Evolutionary conservation across 1,284 basidiomycete species (phyloP), one percentile per base, ranked within the genome.

Genomic region (Porogramme epimiltina): DNA sequence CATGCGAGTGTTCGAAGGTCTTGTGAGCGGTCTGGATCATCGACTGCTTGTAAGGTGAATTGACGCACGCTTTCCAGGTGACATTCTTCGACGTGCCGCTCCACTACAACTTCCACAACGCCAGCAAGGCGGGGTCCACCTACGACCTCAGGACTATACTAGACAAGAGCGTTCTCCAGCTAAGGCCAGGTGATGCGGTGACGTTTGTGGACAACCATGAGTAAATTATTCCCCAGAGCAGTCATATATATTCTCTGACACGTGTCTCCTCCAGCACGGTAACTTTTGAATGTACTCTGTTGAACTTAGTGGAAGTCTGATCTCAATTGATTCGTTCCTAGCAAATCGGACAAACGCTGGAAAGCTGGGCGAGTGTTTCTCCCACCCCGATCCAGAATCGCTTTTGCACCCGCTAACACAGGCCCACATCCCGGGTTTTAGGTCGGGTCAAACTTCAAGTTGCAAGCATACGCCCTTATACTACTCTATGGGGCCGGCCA

Each of bases 181-280:
- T 67, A 10, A 78, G 79, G 54, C 88, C 89, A 2, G 70, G 73
- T n/a, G 85, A 89, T 61, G 85, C 89, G 5, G 85, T 91, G 10
- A 91, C 89, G 0, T 91, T 92, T 62, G 89, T 91, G 2, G 89
- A 91, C 62, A 91, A 91, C 66, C 89, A 91, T 62, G 89, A 91
- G 88, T 90, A 58, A 69, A 80, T 72, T 37, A 23, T 28, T 44
- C 25, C 37, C 18, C n/a, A n/a, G 48, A 37, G 10, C 54, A 41
- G 37, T 22, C 37, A 15, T 25, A n/a, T 19, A 26, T 19, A 39
- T 18, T 16, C 6, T 1, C 28, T 10, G 22, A 45, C 42, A 23
- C 19, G 23, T 47, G 25, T 40, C 28, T 42, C 39, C 13, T 13
- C 34, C 42, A 85, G 82, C 55, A 87, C 85, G 66, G 85, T 85